A percentile compares a stretch with the other conserved stretches of the same genome.
Conservation (phyloP, 345 rosid genomes). For the Murraya paniculata region DNA sequence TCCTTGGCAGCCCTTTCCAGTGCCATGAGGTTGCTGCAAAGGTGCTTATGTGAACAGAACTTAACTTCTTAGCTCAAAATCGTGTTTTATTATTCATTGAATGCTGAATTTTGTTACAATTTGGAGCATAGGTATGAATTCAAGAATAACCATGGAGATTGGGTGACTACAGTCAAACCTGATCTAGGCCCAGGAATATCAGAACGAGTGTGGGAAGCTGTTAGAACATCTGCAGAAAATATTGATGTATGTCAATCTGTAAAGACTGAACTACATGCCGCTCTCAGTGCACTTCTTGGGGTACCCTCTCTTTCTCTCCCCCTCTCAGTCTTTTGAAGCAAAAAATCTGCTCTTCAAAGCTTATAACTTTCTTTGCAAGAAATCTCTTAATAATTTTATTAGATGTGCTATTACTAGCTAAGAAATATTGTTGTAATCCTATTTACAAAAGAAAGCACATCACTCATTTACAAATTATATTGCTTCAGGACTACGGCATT, state of each 20-base stretch:
- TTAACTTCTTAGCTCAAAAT: background rate
- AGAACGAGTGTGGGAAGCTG: constrained; percentile 63
- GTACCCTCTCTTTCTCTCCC: constrained; percentile 37
- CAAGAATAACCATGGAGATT: constrained; percentile 75
- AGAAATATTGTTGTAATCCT: background rate
- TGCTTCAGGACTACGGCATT: constrained; percentile 53
- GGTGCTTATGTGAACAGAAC: constrained; percentile 30
- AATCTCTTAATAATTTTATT: background rate
- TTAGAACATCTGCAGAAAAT: constrained; percentile 43
- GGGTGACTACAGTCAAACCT: constrained; percentile 67
- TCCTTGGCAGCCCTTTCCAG: constrained; percentile 80
- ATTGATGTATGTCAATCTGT: constrained; percentile 43
- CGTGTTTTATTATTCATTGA: background rate
- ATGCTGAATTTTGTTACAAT: background rate
- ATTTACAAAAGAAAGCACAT: background rate
- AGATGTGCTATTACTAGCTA: background rate
- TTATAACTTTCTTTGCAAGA: background rate
- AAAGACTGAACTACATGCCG: constrained; percentile 47
- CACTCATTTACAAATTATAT: background rate
- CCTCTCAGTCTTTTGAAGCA: background rate
- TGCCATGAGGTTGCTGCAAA: constrained; percentile 65
- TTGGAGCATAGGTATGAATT: constrained; percentile 62
- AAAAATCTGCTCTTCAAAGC: background rate
- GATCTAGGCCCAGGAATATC: constrained; percentile 68
- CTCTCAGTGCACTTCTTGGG: constrained; percentile 66